Evolutionary conservation across 75 land plant species (phyloP).

Genomic region (Pseudotsuga menziesii): DNA sequence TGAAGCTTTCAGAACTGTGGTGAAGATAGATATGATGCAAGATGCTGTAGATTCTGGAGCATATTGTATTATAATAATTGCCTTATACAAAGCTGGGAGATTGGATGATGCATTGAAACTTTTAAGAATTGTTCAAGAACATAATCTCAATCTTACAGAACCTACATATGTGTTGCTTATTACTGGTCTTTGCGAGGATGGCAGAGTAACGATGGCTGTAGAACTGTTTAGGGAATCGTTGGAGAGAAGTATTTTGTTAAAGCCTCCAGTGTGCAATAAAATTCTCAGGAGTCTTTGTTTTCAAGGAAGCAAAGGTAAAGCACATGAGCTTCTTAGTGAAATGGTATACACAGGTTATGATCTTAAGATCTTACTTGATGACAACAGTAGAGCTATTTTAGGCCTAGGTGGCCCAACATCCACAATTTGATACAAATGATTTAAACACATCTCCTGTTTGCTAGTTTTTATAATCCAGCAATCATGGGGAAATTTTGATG

Average conservation of each 20-base stretch:
- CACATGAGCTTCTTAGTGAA: conserved; percentile 8
- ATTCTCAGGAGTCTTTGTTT: conserved; percentile 22
- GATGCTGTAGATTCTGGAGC: conserved; percentile 27
- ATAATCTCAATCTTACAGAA: conserved; percentile 17
- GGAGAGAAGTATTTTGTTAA: conserved; percentile 27
- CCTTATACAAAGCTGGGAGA: conserved; percentile 46
- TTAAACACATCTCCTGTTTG: too few relatives aligned
- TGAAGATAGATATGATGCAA: conserved; percentile 33
- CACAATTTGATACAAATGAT: too few relatives aligned
- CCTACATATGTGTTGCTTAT: conserved; percentile 40
- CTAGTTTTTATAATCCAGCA: too few relatives aligned
- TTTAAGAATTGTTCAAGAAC: conserved; percentile 25
- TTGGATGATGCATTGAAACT: conserved; percentile 42
- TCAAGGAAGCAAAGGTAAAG: conserved; percentile 12
- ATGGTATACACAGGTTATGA: conserved; percentile 29
- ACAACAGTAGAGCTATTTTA: too few relatives aligned
- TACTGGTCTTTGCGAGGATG: conserved; percentile 22
- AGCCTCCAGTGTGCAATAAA: conserved; percentile 20
- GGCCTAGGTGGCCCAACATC: too few relatives aligned
- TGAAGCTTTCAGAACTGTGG: conserved; percentile 29
- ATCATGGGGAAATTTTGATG: too few relatives aligned
- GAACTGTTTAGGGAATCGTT: conserved; percentile 40
- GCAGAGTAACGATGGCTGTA: conserved; percentile 23
- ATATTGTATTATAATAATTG: conserved; percentile 57
- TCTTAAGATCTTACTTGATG: too few relatives aligned